phyloP scores from a whole-genome alignment of 208 protist species.

The Giardia muris region DNA sequence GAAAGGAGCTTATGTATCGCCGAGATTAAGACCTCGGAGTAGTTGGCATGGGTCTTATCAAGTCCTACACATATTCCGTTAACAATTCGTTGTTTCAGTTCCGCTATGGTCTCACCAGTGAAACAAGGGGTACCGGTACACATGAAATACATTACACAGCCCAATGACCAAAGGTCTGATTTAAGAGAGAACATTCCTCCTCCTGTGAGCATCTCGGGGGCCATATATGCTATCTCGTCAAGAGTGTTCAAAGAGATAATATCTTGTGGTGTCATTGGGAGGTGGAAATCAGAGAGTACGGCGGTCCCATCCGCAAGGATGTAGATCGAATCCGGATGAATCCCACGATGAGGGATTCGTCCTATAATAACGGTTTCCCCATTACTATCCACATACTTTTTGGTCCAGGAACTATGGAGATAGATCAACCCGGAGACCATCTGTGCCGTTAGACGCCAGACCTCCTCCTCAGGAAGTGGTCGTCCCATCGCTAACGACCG shows the following conservation, averaged over 20 bases:
- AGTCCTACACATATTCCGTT: background rate
- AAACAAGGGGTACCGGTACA: background rate
- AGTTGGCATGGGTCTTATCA: background rate
- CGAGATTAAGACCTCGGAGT: background rate
- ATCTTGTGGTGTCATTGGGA: background rate
- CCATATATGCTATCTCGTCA: background rate
- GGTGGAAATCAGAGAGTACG: background rate
- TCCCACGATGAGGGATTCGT: background rate
- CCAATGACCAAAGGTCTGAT: background rate
- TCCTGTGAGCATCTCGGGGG: background rate
- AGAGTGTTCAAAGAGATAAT: background rate
- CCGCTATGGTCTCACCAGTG: background rate
- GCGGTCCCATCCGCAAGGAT: background rate
- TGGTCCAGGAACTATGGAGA: background rate
- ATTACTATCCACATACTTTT: background rate
- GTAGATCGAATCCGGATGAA: background rate
- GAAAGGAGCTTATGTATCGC: background rate
- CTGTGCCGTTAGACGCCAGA: background rate
- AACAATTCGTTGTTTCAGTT: background rate
- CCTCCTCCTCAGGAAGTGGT: background rate
- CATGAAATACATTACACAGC: background rate
- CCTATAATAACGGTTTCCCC: background rate
- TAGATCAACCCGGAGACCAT: background rate
- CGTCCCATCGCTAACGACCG: background rate
- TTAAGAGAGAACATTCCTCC: background rate